Evolutionary conservation across 1,139 yeast genomes (phyloP).

Genomic region (Candida freyschussii): DNA sequence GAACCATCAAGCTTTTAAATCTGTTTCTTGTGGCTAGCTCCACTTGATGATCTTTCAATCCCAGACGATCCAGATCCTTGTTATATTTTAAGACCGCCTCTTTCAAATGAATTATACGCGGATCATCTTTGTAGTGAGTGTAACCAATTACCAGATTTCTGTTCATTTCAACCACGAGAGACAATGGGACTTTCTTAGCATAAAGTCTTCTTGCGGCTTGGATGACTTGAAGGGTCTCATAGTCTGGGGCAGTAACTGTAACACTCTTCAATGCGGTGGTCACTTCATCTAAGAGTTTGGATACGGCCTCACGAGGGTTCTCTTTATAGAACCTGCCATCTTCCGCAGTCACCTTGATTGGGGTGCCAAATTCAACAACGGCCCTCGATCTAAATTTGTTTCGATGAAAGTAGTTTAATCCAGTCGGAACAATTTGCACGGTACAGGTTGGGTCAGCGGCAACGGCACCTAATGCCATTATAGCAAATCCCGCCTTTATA

Average conservation of each 20-base stretch:
- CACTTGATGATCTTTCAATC: constrained; percentile 88
- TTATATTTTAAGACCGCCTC: constrained; percentile 66
- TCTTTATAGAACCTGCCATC: constrained; percentile 50
- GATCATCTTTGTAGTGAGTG: constrained; percentile 65
- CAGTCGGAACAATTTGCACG: constrained; percentile 67
- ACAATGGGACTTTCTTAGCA: constrained; percentile 67
- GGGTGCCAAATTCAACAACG: constrained; percentile 69
- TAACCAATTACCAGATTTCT: constrained; percentile 80
- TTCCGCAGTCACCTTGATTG: constrained; percentile 50
- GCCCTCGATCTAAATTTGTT: constrained; percentile 75
- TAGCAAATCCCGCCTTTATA: constrained; percentile 74
- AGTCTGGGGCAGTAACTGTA: constrained; percentile 78
- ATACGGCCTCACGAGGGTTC: constrained; percentile 54
- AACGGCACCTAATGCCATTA: constrained; percentile 75
- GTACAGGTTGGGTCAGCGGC: constrained; percentile 51
- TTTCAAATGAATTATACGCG: constrained; percentile 57
- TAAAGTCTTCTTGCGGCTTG: constrained; percentile 92
- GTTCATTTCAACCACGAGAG: constrained; percentile 84
- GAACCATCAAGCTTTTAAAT: constrained; percentile 38
- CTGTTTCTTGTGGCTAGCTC: constrained; percentile 57
- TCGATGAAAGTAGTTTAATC: constrained; percentile 73
- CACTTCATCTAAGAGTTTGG: constrained; percentile 48
- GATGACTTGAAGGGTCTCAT: constrained; percentile 84
- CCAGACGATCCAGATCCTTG: constrained; percentile 56
- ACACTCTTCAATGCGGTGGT: constrained; percentile 59